Percentiles rank a stretch among this genome's conserved stretches.
Evolutionary conservation across 73 alveolate species (phyloP).

Genomic region (Tetrahymena malaccensis): DNA sequence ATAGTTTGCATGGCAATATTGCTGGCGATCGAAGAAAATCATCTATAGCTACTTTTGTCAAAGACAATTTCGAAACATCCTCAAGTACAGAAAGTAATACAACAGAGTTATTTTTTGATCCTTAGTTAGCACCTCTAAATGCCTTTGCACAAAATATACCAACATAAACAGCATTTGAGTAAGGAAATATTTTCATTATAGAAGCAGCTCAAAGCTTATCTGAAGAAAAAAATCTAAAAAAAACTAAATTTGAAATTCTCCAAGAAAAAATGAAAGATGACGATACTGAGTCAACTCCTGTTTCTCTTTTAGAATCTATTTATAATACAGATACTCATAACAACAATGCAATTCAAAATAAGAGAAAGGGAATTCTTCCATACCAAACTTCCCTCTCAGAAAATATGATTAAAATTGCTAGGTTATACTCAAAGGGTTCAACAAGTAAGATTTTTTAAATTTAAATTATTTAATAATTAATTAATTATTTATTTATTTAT

Average conservation of each 20-base stretch:
- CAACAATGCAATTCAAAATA: not conserved
- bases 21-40: not conserved
- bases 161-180: not conserved
- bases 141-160: not conserved
- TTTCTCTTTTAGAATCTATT: not conserved
- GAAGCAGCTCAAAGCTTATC: not conserved
- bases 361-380: not conserved
- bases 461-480: not conserved
- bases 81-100: not conserved
- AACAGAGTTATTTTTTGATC: not conserved
- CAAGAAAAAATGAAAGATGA: not conserved
- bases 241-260: not conserved
- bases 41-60: not conserved
- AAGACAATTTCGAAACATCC: not conserved
- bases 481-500: no score
- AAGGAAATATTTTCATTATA: not conserved
- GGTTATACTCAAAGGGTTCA: not conserved
- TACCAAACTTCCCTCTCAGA: not conserved
- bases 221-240: not conserved
- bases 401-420: not conserved
- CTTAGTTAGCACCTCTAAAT: not conserved
- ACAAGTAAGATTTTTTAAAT: not conserved
- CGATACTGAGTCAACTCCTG: not conserved
- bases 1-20: not conserved
- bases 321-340: not conserved